phyloP scores from a whole-genome alignment of 2,329 filamentous ascomycete genomes.

The Hirsutella minnesotensis region DNA sequence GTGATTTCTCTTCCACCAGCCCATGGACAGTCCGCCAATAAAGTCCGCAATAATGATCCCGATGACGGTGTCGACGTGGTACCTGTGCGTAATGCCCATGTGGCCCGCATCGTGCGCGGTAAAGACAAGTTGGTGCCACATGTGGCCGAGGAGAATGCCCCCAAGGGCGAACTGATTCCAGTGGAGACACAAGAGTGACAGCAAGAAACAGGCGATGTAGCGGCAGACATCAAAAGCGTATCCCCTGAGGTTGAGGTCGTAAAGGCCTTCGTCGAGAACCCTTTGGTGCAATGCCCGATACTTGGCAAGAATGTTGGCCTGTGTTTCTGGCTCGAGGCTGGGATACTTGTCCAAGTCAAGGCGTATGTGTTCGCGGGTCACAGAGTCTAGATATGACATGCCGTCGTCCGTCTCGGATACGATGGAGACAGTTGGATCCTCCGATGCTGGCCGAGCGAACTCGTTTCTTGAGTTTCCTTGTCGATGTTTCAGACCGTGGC shows the following conservation, averaged over 20 bases:
- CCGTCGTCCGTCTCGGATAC: slow-evolving; percentile 26
- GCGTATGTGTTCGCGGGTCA: slow-evolving; percentile 60
- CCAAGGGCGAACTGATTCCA: slow-evolving; percentile 57
- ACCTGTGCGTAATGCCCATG: slow-evolving; percentile 93
- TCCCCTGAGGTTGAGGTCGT: slow-evolving; percentile 69
- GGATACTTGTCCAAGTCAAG: slow-evolving; percentile 76
- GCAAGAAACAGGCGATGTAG: slow-evolving; percentile 52
- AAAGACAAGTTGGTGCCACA: slow-evolving; percentile 95
- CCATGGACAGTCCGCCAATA: slow-evolving; percentile 75
- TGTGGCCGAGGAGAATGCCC: slow-evolving; percentile 62
- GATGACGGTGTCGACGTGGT: slow-evolving; percentile 69
- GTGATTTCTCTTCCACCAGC: slow-evolving; percentile 96
- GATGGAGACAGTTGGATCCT: too few relatives aligned
- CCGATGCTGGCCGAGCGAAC: too few relatives aligned
- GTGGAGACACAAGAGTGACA: slow-evolving; percentile 50
- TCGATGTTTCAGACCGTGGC: too few relatives aligned
- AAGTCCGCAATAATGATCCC: slow-evolving; percentile 87
- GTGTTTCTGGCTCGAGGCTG: slow-evolving; percentile 57
- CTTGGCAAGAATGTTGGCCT: slow-evolving; percentile 64
- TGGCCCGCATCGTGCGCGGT: slow-evolving; percentile 91
- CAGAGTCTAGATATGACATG: slow-evolving; percentile 54
- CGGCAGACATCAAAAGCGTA: slow-evolving; percentile 66
- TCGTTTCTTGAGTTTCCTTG: too few relatives aligned
- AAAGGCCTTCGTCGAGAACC: slow-evolving; percentile 65
- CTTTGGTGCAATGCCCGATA: slow-evolving; percentile 68